These are phyloP conservation scores for Malbranchea zuffiana DNA, from an alignment of 2,329 filamentous ascomycete species.

Conservation along the genomic window DNA sequence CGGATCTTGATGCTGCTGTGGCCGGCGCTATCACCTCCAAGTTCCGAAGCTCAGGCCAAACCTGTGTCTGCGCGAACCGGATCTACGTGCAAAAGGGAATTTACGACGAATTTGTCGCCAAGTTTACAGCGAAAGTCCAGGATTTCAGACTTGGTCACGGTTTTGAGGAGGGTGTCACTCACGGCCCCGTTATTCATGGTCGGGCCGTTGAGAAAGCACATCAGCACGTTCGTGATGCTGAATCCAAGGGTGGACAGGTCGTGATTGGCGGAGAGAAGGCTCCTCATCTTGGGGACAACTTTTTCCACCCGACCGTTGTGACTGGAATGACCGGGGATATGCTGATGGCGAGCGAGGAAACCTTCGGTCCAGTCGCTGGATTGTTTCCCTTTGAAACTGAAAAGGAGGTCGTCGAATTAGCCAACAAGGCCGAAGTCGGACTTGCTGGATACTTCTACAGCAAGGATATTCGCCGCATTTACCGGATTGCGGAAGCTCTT, in stretches of 20 bases:
- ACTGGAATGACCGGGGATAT: slow-evolving; percentile 77
- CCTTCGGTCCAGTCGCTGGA: slow-evolving; percentile 86
- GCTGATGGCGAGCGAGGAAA: slow-evolving; percentile 78
- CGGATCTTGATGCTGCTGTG: slow-evolving; percentile 76
- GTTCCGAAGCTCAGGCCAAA: slow-evolving; percentile 91
- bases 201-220: slow-evolving; percentile 72
- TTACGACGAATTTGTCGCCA: slow-evolving; percentile 43
- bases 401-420: slow-evolving; percentile 72
- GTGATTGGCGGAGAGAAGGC: slow-evolving; percentile 64
- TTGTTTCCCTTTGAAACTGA: slow-evolving; percentile 83
- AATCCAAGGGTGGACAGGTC: slow-evolving; percentile 64
- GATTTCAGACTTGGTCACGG: slow-evolving; percentile 39
- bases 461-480: slow-evolving; percentile 46
- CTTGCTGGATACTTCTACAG: slow-evolving; percentile 92
- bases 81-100: slow-evolving; percentile 44
- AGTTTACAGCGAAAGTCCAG: slow-evolving; percentile 46
- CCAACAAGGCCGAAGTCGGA: slow-evolving; percentile 74
- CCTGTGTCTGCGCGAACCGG: slow-evolving; percentile 70
- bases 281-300: slow-evolving; percentile 67
- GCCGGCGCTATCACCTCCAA: slow-evolving; percentile 74
- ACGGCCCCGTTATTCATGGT: slow-evolving; percentile 55
- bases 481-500: slow-evolving; percentile 49
- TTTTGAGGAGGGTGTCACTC: slow-evolving; percentile 37
- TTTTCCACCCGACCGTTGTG: slow-evolving; percentile 82
- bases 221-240: slow-evolving; percentile 67